These are phyloP conservation scores for Dictyostelium firmibasis DNA, from an alignment of 78 protist genomes.

Conservation along the genomic window DNA sequence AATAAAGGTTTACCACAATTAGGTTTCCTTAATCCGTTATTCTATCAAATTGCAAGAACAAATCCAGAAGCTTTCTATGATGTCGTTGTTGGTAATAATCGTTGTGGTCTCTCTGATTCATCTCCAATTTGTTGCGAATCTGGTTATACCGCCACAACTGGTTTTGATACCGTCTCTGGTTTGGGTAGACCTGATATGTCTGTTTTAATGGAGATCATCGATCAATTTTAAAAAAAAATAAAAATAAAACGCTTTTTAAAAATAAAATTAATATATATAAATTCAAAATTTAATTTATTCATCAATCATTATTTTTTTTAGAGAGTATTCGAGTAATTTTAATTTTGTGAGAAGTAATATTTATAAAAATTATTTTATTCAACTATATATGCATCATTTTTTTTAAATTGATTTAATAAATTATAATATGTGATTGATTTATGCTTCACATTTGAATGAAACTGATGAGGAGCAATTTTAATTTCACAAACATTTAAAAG, in stretches of 20 bases:
- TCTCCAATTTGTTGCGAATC: constrained; percentile 85
- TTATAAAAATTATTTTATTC: too few relatives aligned
- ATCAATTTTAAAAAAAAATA: neutral
- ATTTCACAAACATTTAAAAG: too few relatives aligned
- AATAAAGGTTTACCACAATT: constrained; percentile 43
- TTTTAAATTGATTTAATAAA: too few relatives aligned
- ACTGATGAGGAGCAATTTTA: too few relatives aligned
- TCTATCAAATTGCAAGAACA: constrained; percentile 44
- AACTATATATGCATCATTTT: too few relatives aligned
- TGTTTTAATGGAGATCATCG: constrained; percentile 49
- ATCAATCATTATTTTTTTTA: too few relatives aligned
- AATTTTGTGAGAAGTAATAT: too few relatives aligned
- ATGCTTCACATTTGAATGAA: too few relatives aligned
- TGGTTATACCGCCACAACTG: constrained; percentile 17
- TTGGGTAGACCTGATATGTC: constrained; percentile 56
- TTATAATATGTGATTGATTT: too few relatives aligned
- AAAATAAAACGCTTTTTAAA: too few relatives aligned
- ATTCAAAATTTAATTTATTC: too few relatives aligned
- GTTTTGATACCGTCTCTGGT: constrained; percentile 34
- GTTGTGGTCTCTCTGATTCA: constrained; percentile 39
- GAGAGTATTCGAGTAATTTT: too few relatives aligned
- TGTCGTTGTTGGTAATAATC: constrained; percentile 79
- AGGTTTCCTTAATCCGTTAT: constrained; percentile 79
- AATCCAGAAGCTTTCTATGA: constrained; percentile 83
- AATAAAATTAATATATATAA: neutral